Base-by-base conservation (phyloP, 352 stramenopile species). In the Plasmopara viticola region DNA sequence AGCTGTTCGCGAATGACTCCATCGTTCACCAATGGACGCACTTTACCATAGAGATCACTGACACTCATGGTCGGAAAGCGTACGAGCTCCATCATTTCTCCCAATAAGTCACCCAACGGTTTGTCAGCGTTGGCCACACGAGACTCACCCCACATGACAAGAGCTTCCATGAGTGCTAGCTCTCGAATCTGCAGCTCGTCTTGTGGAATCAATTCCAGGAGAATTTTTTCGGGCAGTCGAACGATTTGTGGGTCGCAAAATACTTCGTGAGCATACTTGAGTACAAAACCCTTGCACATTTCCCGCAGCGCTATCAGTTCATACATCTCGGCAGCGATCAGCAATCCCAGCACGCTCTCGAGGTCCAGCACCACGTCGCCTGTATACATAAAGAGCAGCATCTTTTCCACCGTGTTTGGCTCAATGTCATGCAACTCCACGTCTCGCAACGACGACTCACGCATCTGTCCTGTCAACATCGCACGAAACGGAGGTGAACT, bases 31-130 rank as follows among this genome's bases (percentile, higher is more conserved):
- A 94, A 70, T 2, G 79, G 78, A 4, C 75, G 76, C 31, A 94
- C 84, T 80, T 91, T 94, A 35, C 84, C 78, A 40, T 94, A 91
- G 8, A 94, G 49, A 51, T 90, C 81, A 29, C 78, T 84, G 38
- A 94, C 84, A 40, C 79, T 94, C 84, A 94, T 94, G 0, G 81
- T 90, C 9, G 81, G 75, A 52, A 91, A 94, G 28, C 84, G 81
- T 43, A 94, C 74, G 44, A 84, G 78, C 60, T 90, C 74, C 79
- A 92, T 89, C 43, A 90, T 69, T 39, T 92, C 84, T 0, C 58
- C 60, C 25, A 94, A 53, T 39, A 92, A 68, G 25, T 78, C 64
- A 8, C 80, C 54, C 25, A 92, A 54, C 9, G 67, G 45, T 5
- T 70, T 67, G 9, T 81, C 60, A 9, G 68, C 65, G 20, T 71